Conservation (phyloP, 2,329 filamentous ascomycete genomes). For the Claviceps citrina region DNA sequence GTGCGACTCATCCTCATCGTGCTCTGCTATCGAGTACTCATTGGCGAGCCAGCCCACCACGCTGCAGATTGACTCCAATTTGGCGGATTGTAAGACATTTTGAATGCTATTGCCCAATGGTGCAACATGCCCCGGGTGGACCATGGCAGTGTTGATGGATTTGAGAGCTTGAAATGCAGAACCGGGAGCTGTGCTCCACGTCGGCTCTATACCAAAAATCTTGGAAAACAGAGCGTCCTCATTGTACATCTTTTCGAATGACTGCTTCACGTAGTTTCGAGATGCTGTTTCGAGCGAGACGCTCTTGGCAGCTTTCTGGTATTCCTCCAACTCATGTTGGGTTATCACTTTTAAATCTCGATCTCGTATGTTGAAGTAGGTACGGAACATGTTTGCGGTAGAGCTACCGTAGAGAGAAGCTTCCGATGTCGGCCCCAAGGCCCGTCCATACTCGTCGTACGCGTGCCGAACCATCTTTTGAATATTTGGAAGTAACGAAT, state of each 20-base stretch:
- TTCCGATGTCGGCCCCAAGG: slow-evolving; percentile 25
- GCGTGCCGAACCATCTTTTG: slow-evolving; percentile 35
- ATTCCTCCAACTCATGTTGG: slow-evolving; percentile 39
- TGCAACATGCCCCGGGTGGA: slow-evolving; percentile 38
- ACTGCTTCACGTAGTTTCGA: slow-evolving; percentile 44
- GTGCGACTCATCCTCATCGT: slow-evolving; percentile 41
- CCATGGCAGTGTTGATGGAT: slow-evolving; percentile 32
- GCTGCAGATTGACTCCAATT: slow-evolving; percentile 36
- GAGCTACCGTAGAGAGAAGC: slow-evolving; percentile 39
- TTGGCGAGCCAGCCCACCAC: slow-evolving; percentile 42
- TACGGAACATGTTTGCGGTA: slow-evolving; percentile 37
- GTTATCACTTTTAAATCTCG: slow-evolving; percentile 36
- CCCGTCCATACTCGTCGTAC: slow-evolving; percentile 36
- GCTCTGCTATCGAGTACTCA: slow-evolving; percentile 40
- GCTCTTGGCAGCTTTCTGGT: slow-evolving; percentile 35
- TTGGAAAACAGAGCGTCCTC: slow-evolving; percentile 38
- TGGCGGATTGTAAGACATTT: slow-evolving; percentile 29
- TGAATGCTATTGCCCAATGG: slow-evolving; percentile 37
- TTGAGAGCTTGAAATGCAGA: slow-evolving; percentile 38
- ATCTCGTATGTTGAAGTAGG: slow-evolving; percentile 38
- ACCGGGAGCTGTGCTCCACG: slow-evolving; percentile 32
- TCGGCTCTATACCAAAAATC: slow-evolving; percentile 40
- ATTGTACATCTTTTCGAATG: slow-evolving; percentile 41
- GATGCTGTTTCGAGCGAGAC: slow-evolving; percentile 37
- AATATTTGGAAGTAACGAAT: slow-evolving; percentile 39